Base-by-base conservation (phyloP, 192 early-diverging fungal genomes). In the Podochytrium sp. region DNA sequence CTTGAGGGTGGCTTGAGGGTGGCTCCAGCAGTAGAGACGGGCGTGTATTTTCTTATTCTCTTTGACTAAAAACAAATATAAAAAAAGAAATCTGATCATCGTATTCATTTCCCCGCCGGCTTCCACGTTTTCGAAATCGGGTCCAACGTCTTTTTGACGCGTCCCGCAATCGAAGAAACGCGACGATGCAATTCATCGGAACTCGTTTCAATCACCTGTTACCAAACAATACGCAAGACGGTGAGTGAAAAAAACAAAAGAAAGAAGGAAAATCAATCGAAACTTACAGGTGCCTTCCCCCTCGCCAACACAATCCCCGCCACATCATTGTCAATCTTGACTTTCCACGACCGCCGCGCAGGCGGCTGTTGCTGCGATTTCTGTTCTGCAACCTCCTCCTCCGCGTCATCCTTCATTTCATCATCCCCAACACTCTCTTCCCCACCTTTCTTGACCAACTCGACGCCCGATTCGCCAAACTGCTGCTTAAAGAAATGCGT, bases 181-280 rank as follows among this genome's bases (percentile, higher is more conserved):
- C 74, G 50, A 23, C 64, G 60, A 25, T 56, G 64, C 50, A 76
- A 30, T 33, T 76, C 74, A 34, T 76, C 74, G 23, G 64, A 69
- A 12, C 49, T 39, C 16, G 59, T 12, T 40, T 63, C 61, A 34
- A 74, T 65, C n/a, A 39, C 32, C 67, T 61, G 37, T 34, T 14
- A 47, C 27, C 14, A 35, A 61, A 23, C 10, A 33, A 10, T 61
- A 12, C 30, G 33, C n/a, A 33, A 61, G 6, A 61, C 37, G 0
- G 20, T 38, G 12, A 33, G 10, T 27, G 25, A 57, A 25, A 16
- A 14, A 57, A 57, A 57, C 25, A 29, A 57, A 57, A n/a, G 29
- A 25, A 57, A 10, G 7, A 57, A 16, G 25, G 27, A 57, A 57
- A 57, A 57, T n/a, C 10, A 57, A 27, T 27, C 14, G 18, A 34